Conservation (phyloP, 345 rosid species). For the Iberis pinnata region DNA sequence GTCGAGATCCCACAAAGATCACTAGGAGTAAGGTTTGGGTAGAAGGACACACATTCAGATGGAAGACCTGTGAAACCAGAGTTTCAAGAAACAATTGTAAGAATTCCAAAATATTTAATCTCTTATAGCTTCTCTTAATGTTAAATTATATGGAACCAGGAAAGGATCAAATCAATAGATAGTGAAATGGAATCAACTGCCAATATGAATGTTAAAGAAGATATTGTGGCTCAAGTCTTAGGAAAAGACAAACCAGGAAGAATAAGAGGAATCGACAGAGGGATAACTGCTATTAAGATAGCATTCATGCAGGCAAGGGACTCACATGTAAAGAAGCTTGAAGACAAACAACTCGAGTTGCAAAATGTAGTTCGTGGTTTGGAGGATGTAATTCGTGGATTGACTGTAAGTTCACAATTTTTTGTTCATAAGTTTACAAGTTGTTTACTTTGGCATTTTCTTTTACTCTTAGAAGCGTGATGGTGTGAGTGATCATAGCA, state of each 20-base stretch:
- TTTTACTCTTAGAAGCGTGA: no score
- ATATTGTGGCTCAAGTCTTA: neutral
- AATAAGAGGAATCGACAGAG: neutral
- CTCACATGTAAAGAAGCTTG: neutral
- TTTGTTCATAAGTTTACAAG: no score
- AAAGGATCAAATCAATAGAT: neutral
- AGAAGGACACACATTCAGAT: slow-evolving; percentile 2
- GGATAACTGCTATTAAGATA: neutral
- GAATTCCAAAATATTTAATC: neutral
- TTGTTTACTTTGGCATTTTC: no score
- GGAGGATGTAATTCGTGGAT: neutral
- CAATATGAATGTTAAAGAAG: neutral
- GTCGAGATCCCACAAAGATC: neutral
- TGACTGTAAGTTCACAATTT: no score
- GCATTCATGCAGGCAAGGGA: neutral
- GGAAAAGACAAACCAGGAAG: neutral
- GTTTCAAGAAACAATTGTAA: neutral
- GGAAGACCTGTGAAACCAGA: neutral
- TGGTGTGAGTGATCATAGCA: no score
- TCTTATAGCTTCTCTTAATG: neutral
- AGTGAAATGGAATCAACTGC: neutral
- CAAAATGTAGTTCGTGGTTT: neutral
- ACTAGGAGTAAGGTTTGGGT: neutral
- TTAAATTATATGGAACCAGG: neutral
- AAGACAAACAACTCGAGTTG: neutral